Percentiles rank a stretch among this genome's conserved stretches.
Conservation (phyloP, 371 early-diverging fungal genomes). For the Smittium mucronatum region DNA sequence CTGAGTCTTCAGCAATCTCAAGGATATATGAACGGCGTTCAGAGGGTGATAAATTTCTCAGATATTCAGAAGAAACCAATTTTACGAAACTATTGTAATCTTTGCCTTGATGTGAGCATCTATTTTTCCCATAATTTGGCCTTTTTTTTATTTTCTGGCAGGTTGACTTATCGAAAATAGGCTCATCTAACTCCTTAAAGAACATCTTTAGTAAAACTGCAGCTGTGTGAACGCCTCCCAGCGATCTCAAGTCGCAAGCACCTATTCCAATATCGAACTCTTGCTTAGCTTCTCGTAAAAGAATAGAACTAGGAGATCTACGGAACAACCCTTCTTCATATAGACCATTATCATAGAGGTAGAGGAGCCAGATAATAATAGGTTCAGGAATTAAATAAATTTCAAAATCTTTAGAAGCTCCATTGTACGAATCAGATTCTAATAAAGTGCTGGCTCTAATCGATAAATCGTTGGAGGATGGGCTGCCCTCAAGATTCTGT, state of each 20-base stretch:
- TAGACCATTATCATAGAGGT: conserved; percentile 41
- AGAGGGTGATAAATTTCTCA: neutral
- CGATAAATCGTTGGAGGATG: neutral
- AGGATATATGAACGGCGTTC: too few relatives aligned
- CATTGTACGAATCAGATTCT: neutral
- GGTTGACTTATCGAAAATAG: conserved; percentile 41
- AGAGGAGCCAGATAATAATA: conserved; percentile 43
- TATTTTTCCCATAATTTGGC: neutral
- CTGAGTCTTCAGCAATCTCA: neutral
- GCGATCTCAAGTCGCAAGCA: conserved; percentile 4
- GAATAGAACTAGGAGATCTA: conserved; percentile 56
- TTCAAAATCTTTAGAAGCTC: neutral
- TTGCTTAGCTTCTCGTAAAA: conserved; percentile 46
- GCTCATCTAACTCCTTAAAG: conserved; percentile 63
- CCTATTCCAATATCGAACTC: conserved; percentile 31
- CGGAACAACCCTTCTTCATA: conserved; percentile 80
- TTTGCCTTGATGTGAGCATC: neutral
- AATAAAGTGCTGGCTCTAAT: neutral
- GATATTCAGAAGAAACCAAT: neutral
- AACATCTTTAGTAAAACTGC: conserved; percentile 77
- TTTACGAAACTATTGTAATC: neutral
- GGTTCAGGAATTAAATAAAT: conserved; percentile 41
- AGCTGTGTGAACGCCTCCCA: conserved; percentile 64
- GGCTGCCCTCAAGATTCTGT: neutral
- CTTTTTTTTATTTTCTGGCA: neutral